Base-by-base conservation (phyloP, 805 yeast species). In the Isabelozyma gotoi region DNA sequence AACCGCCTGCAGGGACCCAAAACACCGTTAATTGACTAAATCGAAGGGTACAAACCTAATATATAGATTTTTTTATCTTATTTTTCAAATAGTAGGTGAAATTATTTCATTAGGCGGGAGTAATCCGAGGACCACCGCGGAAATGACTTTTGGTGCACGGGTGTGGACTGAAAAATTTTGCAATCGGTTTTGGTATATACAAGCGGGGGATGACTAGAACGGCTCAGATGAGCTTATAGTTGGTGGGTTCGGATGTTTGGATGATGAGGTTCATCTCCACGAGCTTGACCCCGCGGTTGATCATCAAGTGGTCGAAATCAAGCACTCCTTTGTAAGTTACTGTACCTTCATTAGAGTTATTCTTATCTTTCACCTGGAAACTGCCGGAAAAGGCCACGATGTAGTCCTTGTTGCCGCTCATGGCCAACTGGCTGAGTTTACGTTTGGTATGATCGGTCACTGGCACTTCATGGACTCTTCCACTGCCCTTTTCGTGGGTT, bases 201-300 rank as follows among this genome's bases (percentile, higher is more conserved):
- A n/a, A n/a, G n/a, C n/a, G n/a, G n/a, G n/a, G n/a, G n/a, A n/a
- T n/a, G n/a, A n/a, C n/a, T n/a, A n/a, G n/a, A 12, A 27, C 31
- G 11, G 12, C 12, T 32, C 11, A 32, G 17, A 33, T 11, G 2
- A 27, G 29, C 34, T 37, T 27, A 14, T 37, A 33, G 19, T 15
- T 33, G 31, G 35, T 35, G 44, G 45, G 17, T 34, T 42, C 16
- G 44, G 44, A n/a, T 10, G 29, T 24, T 5, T 24, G 34, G 39
- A 38, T 43, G 21, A 42, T 38, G 35, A 62, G 42, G 12, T 59
- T 56, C 49, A 64, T 49, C 10, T 48, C 45, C 5, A 38, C 36
- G 10, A 68, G 49, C 38, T 63, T 61, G 24, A 64, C 59, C 2
- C 74, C 74, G 21, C 63, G 46, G 45, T 62, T 57, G 19, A 66